A percentile compares a stretch with the other conserved stretches of the same genome.
phyloP scores from a whole-genome alignment of 805 yeast genomes.

The Tetrapisispora nanseiensis region DNA sequence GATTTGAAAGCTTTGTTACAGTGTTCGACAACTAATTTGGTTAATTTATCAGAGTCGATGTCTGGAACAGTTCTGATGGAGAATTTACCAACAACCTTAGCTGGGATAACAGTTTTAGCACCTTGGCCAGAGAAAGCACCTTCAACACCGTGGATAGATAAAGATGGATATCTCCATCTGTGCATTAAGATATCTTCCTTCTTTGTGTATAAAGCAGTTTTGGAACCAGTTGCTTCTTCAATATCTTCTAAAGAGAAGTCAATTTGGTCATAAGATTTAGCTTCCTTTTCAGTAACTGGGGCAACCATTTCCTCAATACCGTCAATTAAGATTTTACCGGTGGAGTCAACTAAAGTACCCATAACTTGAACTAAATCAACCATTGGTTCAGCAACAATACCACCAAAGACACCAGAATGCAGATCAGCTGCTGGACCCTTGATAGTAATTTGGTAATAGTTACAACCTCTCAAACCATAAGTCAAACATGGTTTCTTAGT shows the following conservation, averaged over 20 bases:
- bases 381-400: conserved; percentile 95
- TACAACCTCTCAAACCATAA: conserved; percentile 94
- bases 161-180: conserved; percentile 97
- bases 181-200: conserved; percentile 88
- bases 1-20: conserved; percentile 55
- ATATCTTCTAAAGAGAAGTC: conserved; percentile 79
- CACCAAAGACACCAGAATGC: conserved; percentile 97
- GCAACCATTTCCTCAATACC: conserved; percentile 94
- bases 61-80: conserved; percentile 96
- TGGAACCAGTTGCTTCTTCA: conserved; percentile 80
- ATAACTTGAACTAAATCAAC: conserved; percentile 77
- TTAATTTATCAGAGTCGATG: conserved; percentile 71
- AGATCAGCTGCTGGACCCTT: conserved; percentile 94
- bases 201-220: conserved; percentile 66
- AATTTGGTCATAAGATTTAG: conserved; percentile 68
- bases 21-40: conserved; percentile 64
- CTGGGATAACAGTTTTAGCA: conserved; percentile 97
- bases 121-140: conserved; percentile 95
- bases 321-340: conserved; percentile 78
- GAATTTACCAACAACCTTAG: conserved; percentile 88
- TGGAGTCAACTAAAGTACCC: conserved; percentile 63
- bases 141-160: conserved; percentile 93
- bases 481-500: conserved; percentile 94
- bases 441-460: conserved; percentile 75
- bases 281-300: conserved; percentile 75